Evolutionary conservation across 2,329 filamentous ascomycete species (phyloP).

Genomic region (Dothideomycetes sp.): DNA sequence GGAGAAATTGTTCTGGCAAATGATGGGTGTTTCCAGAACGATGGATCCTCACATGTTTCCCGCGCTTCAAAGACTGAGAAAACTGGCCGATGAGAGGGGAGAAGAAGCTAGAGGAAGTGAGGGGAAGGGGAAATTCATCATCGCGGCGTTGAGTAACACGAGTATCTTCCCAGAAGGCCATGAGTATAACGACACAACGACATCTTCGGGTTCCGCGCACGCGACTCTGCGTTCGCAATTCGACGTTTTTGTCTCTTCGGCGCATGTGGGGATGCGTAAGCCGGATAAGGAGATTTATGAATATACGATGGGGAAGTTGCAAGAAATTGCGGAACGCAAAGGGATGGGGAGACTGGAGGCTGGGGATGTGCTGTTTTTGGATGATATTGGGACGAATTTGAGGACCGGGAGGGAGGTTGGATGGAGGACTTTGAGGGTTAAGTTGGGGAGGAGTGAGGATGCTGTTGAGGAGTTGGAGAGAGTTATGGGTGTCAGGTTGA

Average conservation of each 20-base stretch:
- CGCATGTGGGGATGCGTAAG: conserved; percentile 80
- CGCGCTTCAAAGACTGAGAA: conserved; percentile 59
- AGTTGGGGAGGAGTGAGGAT: conserved; percentile 65
- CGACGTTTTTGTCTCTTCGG: conserved; percentile 79
- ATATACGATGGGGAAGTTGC: conserved; percentile 57
- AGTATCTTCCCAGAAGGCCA: conserved; percentile 74
- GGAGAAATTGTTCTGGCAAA: conserved; percentile 74
- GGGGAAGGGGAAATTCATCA: conserved; percentile 43
- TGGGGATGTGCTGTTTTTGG: conserved; percentile 72
- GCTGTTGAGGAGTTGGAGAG: conserved; percentile 75
- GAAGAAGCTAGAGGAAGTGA: conserved; percentile 13
- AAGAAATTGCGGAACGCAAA: conserved; percentile 52
- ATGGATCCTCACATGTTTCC: conserved; percentile 86
- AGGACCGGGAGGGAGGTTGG: conserved; percentile 67
- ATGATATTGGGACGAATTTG: conserved; percentile 90
- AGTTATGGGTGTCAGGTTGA: conserved; percentile 57
- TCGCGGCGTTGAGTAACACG: conserved; percentile 85
- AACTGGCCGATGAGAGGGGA: conserved; percentile 19
- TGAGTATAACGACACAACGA: conserved; percentile 46
- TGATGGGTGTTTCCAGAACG: conserved; percentile 66
- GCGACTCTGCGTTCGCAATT: conserved; percentile 57
- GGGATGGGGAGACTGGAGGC: conserved; percentile 48
- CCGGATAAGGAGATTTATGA: conserved; percentile 76
- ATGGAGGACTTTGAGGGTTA: conserved; percentile 76
- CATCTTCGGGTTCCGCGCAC: conserved; percentile 30